Percentiles rank a stretch among this genome's conserved stretches.
phyloP scores from a whole-genome alignment of 352 stramenopile species.

The Blastocystis sp. region DNA sequence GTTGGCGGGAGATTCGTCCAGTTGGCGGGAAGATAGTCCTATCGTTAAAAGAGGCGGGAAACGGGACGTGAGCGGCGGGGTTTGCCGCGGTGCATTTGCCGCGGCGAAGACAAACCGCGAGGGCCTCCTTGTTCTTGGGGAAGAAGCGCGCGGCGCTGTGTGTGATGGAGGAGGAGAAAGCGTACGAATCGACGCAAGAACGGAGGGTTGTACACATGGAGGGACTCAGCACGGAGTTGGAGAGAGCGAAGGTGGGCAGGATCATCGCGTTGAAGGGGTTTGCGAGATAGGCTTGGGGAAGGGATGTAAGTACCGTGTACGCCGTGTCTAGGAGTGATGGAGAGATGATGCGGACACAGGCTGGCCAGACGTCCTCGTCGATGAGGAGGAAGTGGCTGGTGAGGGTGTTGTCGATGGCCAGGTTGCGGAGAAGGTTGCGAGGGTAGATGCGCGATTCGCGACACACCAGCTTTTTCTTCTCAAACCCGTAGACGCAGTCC shows the following conservation, averaged over 20 bases:
- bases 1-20: slow-evolving; percentile 18
- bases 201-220: neutral
- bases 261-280: slow-evolving; percentile 40
- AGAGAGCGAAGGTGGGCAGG: slow-evolving; percentile 54
- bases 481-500: slow-evolving; percentile 27
- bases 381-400: slow-evolving; percentile 63
- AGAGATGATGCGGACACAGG: neutral
- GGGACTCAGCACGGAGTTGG: neutral
- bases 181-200: neutral
- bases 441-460: slow-evolving; percentile 5
- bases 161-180: neutral
- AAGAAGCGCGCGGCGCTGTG: neutral
- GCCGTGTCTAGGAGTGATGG: slow-evolving; percentile 34
- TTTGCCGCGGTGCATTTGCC: neutral
- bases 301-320: slow-evolving; percentile 25
- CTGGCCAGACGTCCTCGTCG: slow-evolving; percentile 61
- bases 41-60: slow-evolving; percentile 1
- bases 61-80: slow-evolving; percentile 21
- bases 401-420: slow-evolving; percentile 21
- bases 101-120: neutral
- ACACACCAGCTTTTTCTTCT: too few species aligned
- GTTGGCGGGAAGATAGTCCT: slow-evolving; percentile 39
- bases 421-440: slow-evolving; percentile 58
- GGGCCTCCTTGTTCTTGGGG: slow-evolving; percentile 17
- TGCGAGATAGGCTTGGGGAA: neutral